Conservation (phyloP, 495 filamentous ascomycete species). For the Wilcoxina mikolae region DNA sequence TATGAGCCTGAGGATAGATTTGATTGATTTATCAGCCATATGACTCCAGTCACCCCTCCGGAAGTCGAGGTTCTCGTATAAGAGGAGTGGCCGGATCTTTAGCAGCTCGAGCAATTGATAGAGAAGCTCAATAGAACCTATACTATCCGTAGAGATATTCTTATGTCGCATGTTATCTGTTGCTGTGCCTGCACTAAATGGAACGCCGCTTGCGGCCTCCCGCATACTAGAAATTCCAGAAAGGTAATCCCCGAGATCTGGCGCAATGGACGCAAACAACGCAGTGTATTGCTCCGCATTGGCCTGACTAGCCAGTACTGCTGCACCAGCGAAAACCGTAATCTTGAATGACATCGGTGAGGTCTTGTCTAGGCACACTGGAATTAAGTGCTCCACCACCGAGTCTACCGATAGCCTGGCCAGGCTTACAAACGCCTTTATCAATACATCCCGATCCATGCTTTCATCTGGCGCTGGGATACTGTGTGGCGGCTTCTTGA, state of each 20-base stretch:
- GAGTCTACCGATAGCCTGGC: conserved; percentile 43
- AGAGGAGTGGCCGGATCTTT: conserved; percentile 24
- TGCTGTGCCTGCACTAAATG: not conserved
- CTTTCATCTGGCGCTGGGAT: conserved; percentile 30
- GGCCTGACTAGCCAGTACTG: conserved; percentile 26
- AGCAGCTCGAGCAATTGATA: conserved; percentile 27
- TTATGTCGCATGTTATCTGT: conserved; percentile 15
- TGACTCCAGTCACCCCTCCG: conserved; percentile 15
- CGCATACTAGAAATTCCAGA: conserved; percentile 30
- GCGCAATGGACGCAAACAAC: conserved; percentile 40
- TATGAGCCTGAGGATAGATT: conserved; percentile 22
- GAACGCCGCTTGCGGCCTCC: conserved; percentile 7
- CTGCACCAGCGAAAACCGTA: conserved; percentile 37
- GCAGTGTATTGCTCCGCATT: conserved; percentile 37
- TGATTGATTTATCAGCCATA: conserved; percentile 21
- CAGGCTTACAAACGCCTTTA: conserved; percentile 49
- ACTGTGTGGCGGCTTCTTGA: conserved; percentile 35
- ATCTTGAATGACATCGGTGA: conserved; percentile 47
- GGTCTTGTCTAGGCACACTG: conserved; percentile 39
- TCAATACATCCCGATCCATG: conserved; percentile 45
- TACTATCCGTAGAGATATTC: conserved; percentile 24
- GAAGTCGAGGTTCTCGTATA: conserved; percentile 23
- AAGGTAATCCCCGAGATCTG: conserved; percentile 41
- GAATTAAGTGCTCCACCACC: conserved; percentile 39
- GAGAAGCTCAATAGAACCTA: conserved; percentile 22